Conservation (phyloP, 345 rosid species). For the Schrenkiella parvula region DNA sequence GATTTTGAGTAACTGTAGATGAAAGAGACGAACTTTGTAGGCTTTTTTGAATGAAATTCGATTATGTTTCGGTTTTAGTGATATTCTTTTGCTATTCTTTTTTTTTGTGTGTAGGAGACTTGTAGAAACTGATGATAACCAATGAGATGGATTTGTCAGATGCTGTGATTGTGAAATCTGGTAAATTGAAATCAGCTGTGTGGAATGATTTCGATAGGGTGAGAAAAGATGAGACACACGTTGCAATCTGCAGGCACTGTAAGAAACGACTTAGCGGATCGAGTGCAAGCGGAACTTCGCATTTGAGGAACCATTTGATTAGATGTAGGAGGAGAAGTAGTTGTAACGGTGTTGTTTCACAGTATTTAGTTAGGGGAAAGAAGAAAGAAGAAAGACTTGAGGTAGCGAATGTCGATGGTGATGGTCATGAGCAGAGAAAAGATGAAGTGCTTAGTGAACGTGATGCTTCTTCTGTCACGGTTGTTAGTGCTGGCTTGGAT, state of each 20-base stretch:
- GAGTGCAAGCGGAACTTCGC: constrained; percentile 81
- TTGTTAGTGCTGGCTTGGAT: constrained; percentile 40
- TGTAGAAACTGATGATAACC: constrained; percentile 22
- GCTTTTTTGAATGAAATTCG: too few species aligned
- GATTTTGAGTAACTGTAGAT: background rate
- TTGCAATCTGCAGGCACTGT: constrained; percentile 83
- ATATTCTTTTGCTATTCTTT: background rate
- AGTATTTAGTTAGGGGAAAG: constrained; percentile 47
- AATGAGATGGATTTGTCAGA: constrained; percentile 71
- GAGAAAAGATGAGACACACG: constrained; percentile 58
- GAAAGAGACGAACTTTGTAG: background rate
- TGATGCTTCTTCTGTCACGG: constrained; percentile 21
- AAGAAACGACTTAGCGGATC: constrained; percentile 78
- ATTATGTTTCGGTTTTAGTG: background rate
- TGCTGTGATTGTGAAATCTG: constrained; percentile 66
- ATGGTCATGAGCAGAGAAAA: constrained; percentile 42
- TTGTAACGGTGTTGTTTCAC: constrained; percentile 38
- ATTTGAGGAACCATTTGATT: constrained; percentile 73
- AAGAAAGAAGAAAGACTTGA: constrained; percentile 47
- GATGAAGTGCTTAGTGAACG: constrained; percentile 55
- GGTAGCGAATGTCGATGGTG: constrained; percentile 30
- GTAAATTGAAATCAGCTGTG: constrained; percentile 74
- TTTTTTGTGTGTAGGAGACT: constrained; percentile 22
- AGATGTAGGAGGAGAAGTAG: constrained; percentile 57
- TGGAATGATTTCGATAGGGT: constrained; percentile 89